These are phyloP conservation scores for Cardamine occulta DNA, from an alignment of 345 rosid genomes.

Conservation along the genomic window DNA sequence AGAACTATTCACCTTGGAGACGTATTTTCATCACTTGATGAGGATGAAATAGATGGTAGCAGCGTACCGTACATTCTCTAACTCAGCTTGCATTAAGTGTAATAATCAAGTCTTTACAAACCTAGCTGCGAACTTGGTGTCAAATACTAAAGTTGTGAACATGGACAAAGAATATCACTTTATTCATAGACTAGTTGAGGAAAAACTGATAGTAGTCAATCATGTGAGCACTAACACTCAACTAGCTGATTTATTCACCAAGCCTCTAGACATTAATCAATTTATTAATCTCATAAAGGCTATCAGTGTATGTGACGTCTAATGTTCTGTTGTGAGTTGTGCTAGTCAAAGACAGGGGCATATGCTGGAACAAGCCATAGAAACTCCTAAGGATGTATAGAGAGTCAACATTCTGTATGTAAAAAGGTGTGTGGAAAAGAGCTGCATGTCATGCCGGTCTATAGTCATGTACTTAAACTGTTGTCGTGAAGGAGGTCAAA, in stretches of 20 bases:
- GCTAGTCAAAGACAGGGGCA: background rate
- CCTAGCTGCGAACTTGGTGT: too few relatives aligned
- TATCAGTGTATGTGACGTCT: background rate
- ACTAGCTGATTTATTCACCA: background rate
- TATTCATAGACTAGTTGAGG: background rate
- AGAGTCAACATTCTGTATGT: background rate
- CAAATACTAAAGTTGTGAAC: too few relatives aligned
- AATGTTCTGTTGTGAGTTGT: background rate
- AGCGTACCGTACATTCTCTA: too few relatives aligned
- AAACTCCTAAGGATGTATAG: background rate
- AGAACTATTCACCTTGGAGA: too few relatives aligned
- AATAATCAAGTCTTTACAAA: too few relatives aligned
- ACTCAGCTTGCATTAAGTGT: too few relatives aligned
- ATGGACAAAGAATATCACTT: background rate
- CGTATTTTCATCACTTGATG: too few relatives aligned
- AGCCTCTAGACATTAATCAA: background rate
- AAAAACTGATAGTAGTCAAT: background rate
- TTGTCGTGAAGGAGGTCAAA: background rate
- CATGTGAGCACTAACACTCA: background rate
- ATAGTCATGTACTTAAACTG: background rate
- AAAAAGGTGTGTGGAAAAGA: background rate
- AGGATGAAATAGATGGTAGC: too few relatives aligned
- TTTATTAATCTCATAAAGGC: background rate
- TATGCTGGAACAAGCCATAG: background rate
- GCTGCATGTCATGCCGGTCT: background rate